phyloP scores from a whole-genome alignment of 2,329 filamentous ascomycete genomes.

The Curvularia eragrostidis region DNA sequence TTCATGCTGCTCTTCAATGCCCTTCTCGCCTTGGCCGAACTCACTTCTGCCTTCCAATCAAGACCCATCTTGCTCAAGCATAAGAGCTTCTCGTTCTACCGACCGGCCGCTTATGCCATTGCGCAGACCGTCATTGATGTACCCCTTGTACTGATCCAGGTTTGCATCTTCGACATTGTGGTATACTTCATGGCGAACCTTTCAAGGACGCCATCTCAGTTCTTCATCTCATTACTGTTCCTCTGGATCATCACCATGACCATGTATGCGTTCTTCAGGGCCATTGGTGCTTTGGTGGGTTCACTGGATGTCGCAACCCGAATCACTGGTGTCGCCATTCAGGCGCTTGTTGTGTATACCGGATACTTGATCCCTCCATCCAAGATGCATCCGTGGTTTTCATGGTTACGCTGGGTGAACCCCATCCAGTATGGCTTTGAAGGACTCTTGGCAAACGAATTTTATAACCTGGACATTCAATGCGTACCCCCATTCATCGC shows the following conservation, averaged over 20 bases:
- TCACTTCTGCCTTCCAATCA: conserved; percentile 66
- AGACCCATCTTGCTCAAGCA: conserved; percentile 73
- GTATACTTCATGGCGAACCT: conserved; percentile 69
- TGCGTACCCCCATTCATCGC: conserved; percentile 65
- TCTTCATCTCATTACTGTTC: conserved; percentile 68
- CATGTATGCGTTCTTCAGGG: conserved; percentile 53
- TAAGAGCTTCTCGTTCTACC: conserved; percentile 73
- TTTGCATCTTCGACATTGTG: conserved; percentile 64
- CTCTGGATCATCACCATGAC: conserved; percentile 63
- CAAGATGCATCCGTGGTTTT: conserved; percentile 53
- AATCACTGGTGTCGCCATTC: conserved; percentile 52
- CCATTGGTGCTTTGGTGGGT: conserved; percentile 45
- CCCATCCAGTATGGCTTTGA: conserved; percentile 75
- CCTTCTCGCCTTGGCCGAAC: conserved; percentile 66
- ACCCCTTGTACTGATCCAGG: conserved; percentile 64
- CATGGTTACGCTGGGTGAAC: conserved; percentile 53
- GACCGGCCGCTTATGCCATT: conserved; percentile 65
- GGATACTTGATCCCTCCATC: conserved; percentile 50
- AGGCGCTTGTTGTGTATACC: conserved; percentile 50
- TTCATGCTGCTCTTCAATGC: conserved; percentile 68
- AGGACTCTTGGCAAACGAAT: conserved; percentile 73
- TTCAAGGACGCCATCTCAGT: conserved; percentile 63
- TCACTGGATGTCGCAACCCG: conserved; percentile 49
- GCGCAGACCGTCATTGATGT: conserved; percentile 65
- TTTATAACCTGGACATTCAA: conserved; percentile 63